Percentiles rank a stretch among this genome's conserved stretches.
Evolutionary conservation across 1,284 basidiomycete genomes (phyloP).

Genomic region (Porogramme epimiltina): DNA sequence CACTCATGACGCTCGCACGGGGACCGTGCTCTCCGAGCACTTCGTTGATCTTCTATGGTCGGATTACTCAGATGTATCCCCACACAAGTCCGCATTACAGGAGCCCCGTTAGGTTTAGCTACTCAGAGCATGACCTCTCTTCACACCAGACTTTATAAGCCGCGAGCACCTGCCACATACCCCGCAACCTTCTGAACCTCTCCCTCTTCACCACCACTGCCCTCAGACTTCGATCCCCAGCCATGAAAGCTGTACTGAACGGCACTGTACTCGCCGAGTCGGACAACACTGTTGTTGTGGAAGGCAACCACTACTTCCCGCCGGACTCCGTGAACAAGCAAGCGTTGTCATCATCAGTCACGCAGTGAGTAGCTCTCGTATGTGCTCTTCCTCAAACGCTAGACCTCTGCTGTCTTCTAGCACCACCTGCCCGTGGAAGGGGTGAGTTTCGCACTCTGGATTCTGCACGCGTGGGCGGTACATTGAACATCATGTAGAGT

Average conservation of each 20-base stretch:
- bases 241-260: slow-evolving; percentile 44
- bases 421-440: slow-evolving; percentile 65
- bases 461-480: background rate
- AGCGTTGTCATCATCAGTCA: slow-evolving; percentile 49
- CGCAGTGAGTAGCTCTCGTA: slow-evolving; percentile 39
- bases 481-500: slow-evolving; percentile 37
- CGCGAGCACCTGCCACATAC: background rate
- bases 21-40: too few species aligned
- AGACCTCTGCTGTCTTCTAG: slow-evolving; percentile 31
- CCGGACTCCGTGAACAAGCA: slow-evolving; percentile 47
- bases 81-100: background rate
- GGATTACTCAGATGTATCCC: background rate
- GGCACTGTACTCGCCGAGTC: slow-evolving; percentile 58
- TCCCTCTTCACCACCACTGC: background rate
- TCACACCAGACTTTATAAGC: background rate
- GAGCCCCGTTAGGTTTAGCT: background rate
- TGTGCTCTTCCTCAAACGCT: too few species aligned
- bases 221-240: slow-evolving; percentile 32
- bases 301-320: slow-evolving; percentile 73
- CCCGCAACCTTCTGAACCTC: background rate
- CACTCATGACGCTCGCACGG: too few species aligned
- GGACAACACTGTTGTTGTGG: slow-evolving; percentile 52
- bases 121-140: background rate
- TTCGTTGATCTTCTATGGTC: too few species aligned
- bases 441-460: slow-evolving; percentile 39